Base-by-base conservation (phyloP, 441 rosid species). In the Rhodomyrtus psidioides region DNA sequence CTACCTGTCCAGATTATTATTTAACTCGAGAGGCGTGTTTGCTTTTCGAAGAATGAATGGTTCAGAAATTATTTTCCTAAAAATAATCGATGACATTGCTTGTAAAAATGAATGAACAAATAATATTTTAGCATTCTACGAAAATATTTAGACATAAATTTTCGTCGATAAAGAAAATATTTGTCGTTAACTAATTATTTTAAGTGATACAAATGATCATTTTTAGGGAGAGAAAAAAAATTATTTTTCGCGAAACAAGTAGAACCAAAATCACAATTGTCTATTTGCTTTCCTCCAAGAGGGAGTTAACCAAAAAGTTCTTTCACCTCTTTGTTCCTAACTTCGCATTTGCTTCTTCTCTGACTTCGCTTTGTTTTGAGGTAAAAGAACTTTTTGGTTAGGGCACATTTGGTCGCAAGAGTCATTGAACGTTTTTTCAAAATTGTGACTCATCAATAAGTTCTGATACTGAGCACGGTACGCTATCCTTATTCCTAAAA, bases 361-460 rank as follows among this genome's bases (percentile, higher is more conserved):
- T 3, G 24, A 55, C 57, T 55, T 55, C 7, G 12, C 12, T 55
- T 8, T 21, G 26, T 55, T 55, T 7, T 21, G 57, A 21, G 26
- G 57, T 21, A 7, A 24, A 55, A n/a, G n/a, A n/a, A n/a, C n/a
- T n/a, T n/a, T n/a, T n/a, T n/a, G n/a, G n/a, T n/a, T n/a, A 55
- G 26, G 26, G 26, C 57, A 8, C 26, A 8, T 55, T 55, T 21
- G 9, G 19, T 60, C 23, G 9, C 34, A 10, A 15, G 23, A 16
- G 23, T 4, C 3, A 28, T 2, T 2, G 1, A 17, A 28, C 6
- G 16, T 7, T 60, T 16, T 14, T 28, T 15, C 16, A 28, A 15
- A 60, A 7, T 7, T 0, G 6, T 1, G 42, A 60, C 42, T 0
- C 12, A 2, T 60, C 12, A 8, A 60, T 0, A 6, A 60, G 74